phyloP scores from a whole-genome alignment of 495 filamentous ascomycete genomes.

The Hamigera avellanea region DNA sequence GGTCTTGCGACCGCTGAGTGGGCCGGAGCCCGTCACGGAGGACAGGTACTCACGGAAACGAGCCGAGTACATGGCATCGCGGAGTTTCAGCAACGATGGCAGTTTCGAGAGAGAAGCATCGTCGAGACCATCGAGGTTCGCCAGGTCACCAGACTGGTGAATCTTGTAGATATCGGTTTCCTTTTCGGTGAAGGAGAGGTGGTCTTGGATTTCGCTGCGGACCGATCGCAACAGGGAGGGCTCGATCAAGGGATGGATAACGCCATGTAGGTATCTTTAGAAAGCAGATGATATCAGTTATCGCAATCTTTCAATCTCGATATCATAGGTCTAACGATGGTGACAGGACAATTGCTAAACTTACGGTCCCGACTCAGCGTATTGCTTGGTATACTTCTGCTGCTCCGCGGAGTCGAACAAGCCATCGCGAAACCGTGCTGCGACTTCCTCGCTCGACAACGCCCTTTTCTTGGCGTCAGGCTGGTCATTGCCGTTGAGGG shows the following conservation, averaged over 20 bases:
- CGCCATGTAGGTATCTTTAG: conserved; percentile 71
- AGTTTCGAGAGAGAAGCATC: conserved; percentile 68
- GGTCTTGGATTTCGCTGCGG: conserved; percentile 74
- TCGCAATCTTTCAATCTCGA: too few relatives aligned
- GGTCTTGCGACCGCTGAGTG: conserved; percentile 85
- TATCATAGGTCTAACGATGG: conserved; percentile 1
- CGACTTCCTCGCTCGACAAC: conserved; percentile 35
- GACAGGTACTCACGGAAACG: conserved; percentile 83
- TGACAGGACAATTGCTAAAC: too few relatives aligned
- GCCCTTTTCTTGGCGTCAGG: conserved; percentile 39
- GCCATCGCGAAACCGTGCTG: conserved; percentile 54
- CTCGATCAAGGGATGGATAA: conserved; percentile 71
- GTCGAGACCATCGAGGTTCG: conserved; percentile 89
- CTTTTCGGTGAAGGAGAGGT: conserved; percentile 92
- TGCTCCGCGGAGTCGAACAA: conserved; percentile 61
- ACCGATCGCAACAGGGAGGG: conserved; percentile 73
- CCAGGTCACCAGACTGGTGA: conserved; percentile 94
- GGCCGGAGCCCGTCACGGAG: conserved; percentile 69
- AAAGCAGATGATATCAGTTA: conserved; percentile 5
- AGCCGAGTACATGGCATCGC: conserved; percentile 86
- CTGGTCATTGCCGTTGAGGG: conserved; percentile 27
- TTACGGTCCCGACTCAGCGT: conserved; percentile 61
- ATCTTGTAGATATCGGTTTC: conserved; percentile 99
- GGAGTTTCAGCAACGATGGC: conserved; percentile 73
- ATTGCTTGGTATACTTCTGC: conserved; percentile 54